Evolutionary conservation across 2,329 filamentous ascomycete genomes (phyloP).

Genomic region (Dothideomycetidae sp.): DNA sequence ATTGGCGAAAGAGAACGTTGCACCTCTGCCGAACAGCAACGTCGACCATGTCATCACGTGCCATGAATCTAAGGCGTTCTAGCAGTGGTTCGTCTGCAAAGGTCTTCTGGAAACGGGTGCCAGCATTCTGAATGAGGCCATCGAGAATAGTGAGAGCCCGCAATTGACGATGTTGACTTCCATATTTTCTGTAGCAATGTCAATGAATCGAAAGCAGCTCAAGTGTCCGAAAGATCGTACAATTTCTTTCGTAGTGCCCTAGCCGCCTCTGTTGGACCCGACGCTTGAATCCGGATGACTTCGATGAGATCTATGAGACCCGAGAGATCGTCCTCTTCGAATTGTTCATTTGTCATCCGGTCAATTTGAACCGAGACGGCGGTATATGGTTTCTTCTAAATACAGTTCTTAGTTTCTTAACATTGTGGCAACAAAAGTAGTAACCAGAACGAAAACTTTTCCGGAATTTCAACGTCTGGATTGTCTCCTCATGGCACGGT

Average conservation of each 20-base stretch:
- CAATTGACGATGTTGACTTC: conserved; percentile 81
- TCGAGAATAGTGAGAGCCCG: conserved; percentile 80
- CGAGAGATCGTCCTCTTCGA: conserved; percentile 78
- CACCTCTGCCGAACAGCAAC: conserved; percentile 78
- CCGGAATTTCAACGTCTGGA: background rate
- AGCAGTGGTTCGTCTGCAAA: conserved; percentile 87
- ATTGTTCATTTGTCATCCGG: conserved; percentile 74
- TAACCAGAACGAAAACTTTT: background rate
- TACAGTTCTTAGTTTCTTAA: background rate
- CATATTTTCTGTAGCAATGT: conserved; percentile 73
- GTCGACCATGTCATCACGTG: conserved; percentile 72
- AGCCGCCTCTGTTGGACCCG: conserved; percentile 77
- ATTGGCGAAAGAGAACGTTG: conserved; percentile 70
- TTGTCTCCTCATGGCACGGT: background rate
- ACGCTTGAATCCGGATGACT: conserved; percentile 75
- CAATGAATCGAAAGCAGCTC: no score
- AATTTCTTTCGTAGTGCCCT: conserved; percentile 92
- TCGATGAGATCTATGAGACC: conserved; percentile 91
- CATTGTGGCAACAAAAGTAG: background rate
- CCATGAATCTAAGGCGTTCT: conserved; percentile 77
- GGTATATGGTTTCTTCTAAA: conserved; percentile 62
- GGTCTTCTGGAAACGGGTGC: conserved; percentile 66
- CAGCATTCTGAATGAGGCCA: conserved; percentile 87
- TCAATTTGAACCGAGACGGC: conserved; percentile 89
- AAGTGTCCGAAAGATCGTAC: no score